Evolutionary conservation across 140 eudicot genomes (phyloP).

Genomic region (Bidens hawaiensis): DNA sequence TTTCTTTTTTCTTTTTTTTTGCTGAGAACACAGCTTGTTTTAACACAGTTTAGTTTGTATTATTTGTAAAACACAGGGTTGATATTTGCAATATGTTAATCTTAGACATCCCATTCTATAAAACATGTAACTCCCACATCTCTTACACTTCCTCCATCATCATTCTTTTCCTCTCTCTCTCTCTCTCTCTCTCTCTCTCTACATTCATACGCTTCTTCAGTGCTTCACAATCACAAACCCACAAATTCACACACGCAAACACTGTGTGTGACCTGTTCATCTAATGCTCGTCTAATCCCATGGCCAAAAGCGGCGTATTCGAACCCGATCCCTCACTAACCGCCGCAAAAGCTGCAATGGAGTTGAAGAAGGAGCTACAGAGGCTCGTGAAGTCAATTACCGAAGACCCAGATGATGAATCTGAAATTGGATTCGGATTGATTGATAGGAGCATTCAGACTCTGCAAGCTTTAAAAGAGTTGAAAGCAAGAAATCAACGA

Average conservation of each 20-base stretch:
- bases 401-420: slow-evolving; percentile 40
- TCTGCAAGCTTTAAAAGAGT: slow-evolving; percentile 43
- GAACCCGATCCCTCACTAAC: slow-evolving; percentile 58
- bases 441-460: slow-evolving; percentile 57
- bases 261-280: not conserved
- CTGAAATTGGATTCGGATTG: slow-evolving; percentile 34
- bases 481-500: slow-evolving; percentile 35
- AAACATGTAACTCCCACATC: slow-evolving; percentile 16
- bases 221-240: slow-evolving; percentile 12
- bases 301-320: slow-evolving; percentile 63
- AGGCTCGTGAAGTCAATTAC: slow-evolving; percentile 48
- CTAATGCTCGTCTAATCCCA: slow-evolving; percentile 13
- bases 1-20: no score
- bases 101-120: slow-evolving; percentile 25
- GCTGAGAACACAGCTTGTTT: no score
- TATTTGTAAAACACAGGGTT: not conserved
- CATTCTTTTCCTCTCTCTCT: no score
- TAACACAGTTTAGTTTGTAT: not conserved
- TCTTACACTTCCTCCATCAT: no score
- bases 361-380: slow-evolving; percentile 62
- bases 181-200: slow-evolving; percentile 4
- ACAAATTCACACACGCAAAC: slow-evolving; percentile 4
- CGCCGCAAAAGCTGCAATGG: slow-evolving; percentile 32
- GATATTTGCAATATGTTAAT: not conserved
- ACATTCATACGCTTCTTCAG: not conserved